Base-by-base conservation (phyloP, 192 early-diverging fungal species). In the Backusella tuberculispora region DNA sequence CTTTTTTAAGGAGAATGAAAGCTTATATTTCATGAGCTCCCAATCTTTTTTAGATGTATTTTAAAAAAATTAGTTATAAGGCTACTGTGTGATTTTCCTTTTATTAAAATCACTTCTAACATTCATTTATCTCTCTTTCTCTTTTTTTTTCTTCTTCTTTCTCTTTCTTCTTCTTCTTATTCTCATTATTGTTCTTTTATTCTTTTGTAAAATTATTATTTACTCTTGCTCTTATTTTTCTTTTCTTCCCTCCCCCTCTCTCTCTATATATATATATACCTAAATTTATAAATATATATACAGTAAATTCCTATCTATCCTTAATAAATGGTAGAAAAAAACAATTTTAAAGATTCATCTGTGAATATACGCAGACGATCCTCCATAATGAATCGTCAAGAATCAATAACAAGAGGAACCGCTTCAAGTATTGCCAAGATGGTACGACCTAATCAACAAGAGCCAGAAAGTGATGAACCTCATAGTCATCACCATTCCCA, bases 371-470 rank as follows among this genome's bases (percentile, higher is more conserved):
- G 53, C 5, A 60, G 53, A 12, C 53, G 53, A 60, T 60, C 53
- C 3, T 60, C 53, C 12, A 19, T 60, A 26, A 26, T 60, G 53
- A 60, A 24, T 34, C 19, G 68, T 7, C n/a, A 69, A 17, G 43
- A 69, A 13, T 69, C 68, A 17, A 47, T 69, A 29, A 69, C 43
- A 26, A 21, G 68, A 34, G 68, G 68, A 24, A 69, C 68, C 21
- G 68, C 68, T 5, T 69, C 68, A 5, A 69, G 68, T 17, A 42
- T 40, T 46, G 68, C 68, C 13, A 69, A 69, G 29, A 45, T 45
- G n/a, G 68, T 69, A 29, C 38, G 42, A 26, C 68, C 68, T 13
- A 19, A 60, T 26, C 21, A 60, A 19, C 53, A 60, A 13, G 53
- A 60, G 4, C 53, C 2, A 34, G 29, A 34, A 34, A 34, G 0